These are phyloP conservation scores for Amanita thiersii DNA, from an alignment of 768 basidiomycete genomes.

Conservation along the genomic window DNA sequence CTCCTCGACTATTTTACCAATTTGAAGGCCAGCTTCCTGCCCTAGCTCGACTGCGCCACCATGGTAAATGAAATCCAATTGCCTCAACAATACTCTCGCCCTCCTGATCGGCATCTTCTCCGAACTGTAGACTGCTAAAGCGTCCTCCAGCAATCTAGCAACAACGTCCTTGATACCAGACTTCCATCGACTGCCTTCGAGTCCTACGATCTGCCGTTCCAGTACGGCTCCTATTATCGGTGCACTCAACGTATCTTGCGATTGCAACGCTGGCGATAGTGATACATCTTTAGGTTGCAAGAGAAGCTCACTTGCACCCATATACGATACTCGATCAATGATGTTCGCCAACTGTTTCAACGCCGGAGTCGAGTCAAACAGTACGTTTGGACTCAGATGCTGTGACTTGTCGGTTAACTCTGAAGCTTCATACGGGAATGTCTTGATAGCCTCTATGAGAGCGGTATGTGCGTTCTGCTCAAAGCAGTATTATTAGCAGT, in stretches of 20 bases:
- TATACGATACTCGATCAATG: slow-evolving; percentile 59
- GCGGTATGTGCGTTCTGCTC: slow-evolving; percentile 53
- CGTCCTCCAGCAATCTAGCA: slow-evolving; percentile 35
- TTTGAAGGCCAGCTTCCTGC: slow-evolving; percentile 14
- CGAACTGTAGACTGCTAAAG: slow-evolving; percentile 39
- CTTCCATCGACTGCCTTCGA: slow-evolving; percentile 53
- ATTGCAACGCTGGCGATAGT: slow-evolving; percentile 17
- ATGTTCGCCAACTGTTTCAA: slow-evolving; percentile 52
- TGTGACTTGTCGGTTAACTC: slow-evolving; percentile 29
- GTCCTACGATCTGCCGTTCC: slow-evolving; percentile 49
- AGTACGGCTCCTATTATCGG: slow-evolving; percentile 45
- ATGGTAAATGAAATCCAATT: slow-evolving; percentile 45
- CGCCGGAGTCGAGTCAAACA: slow-evolving; percentile 33
- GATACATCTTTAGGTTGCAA: slow-evolving; percentile 43
- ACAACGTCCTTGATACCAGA: slow-evolving; percentile 38
- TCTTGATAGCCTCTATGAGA: slow-evolving; percentile 39
- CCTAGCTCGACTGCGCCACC: slow-evolving; percentile 18
- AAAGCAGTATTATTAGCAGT: neutral
- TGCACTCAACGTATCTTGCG: slow-evolving; percentile 13
- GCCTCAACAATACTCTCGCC: slow-evolving; percentile 46
- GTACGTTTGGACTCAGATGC: slow-evolving; percentile 15
- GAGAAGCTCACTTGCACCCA: slow-evolving; percentile 61
- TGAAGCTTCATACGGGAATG: slow-evolving; percentile 43
- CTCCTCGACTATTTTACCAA: slow-evolving; percentile 29
- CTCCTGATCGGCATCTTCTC: slow-evolving; percentile 47